Percentiles rank a stretch among this genome's conserved stretches.
phyloP scores from a whole-genome alignment of 495 filamentous ascomycete species.

The Aspergillus sclerotioniger region DNA sequence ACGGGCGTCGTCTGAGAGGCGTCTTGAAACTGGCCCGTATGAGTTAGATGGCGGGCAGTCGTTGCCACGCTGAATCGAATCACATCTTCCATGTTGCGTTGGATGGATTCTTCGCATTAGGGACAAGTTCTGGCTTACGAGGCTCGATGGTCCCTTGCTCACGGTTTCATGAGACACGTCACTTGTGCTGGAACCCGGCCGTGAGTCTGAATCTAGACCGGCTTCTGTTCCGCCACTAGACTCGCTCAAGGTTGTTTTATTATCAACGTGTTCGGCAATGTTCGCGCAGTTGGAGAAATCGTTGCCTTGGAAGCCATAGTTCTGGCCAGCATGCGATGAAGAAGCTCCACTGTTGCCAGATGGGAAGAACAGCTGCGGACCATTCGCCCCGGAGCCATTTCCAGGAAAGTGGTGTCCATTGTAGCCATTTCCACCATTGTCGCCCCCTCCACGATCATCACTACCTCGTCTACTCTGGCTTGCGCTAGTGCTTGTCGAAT shows the following conservation, averaged over 20 bases:
- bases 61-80: not conserved
- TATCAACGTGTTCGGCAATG: not conserved
- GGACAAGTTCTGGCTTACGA: not conserved
- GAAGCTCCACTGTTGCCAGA: not conserved
- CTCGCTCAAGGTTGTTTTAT: not conserved
- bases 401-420: not conserved
- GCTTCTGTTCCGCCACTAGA: not conserved
- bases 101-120: not conserved
- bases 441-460: conserved; percentile 4
- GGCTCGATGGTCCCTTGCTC: not conserved
- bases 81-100: not conserved
- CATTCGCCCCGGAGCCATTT: not conserved
- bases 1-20: not conserved
- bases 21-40: not conserved
- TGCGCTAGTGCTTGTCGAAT: conserved; percentile 5
- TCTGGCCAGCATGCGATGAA: not conserved
- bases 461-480: conserved; percentile 5
- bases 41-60: not conserved
- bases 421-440: not conserved
- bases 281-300: not conserved
- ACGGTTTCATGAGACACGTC: not conserved
- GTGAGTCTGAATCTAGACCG: not conserved
- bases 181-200: not conserved
- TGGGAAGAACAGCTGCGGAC: not conserved
- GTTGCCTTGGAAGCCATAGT: not conserved